phyloP scores from a whole-genome alignment of 1,139 yeast genomes.

The Kodamaea derodonti region DNA sequence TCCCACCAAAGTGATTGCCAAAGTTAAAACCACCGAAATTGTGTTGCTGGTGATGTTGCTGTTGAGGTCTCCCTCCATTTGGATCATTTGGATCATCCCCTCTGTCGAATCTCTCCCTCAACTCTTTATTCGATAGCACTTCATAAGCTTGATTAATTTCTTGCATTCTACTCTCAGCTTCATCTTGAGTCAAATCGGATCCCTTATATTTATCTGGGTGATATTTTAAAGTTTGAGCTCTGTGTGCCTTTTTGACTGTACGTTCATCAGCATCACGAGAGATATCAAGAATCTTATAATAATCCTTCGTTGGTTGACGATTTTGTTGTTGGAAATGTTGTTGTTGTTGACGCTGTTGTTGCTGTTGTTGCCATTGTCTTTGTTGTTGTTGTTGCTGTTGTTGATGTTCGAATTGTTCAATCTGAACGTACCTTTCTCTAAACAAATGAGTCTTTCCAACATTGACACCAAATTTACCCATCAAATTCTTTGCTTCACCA shows the following conservation, averaged over 20 bases:
- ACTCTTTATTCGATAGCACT: constrained; percentile 64
- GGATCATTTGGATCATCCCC: constrained; percentile 57
- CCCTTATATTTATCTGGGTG: constrained; percentile 89
- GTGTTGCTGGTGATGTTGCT: constrained; percentile 8
- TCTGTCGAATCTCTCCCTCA: constrained; percentile 61
- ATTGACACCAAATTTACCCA: constrained; percentile 28
- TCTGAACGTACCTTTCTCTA: constrained; percentile 23
- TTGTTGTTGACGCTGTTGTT: constrained; percentile 42
- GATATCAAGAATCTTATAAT: constrained; percentile 75
- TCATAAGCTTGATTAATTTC: constrained; percentile 93
- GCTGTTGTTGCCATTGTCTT: constrained; percentile 36
- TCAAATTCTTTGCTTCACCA: constrained; percentile 36
- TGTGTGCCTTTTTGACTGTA: constrained; percentile 77
- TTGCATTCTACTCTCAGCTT: constrained; percentile 82
- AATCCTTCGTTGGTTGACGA: constrained; percentile 58
- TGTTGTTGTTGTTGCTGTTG: constrained; percentile 52
- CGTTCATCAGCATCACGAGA: constrained; percentile 63
- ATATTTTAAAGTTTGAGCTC: constrained; percentile 70
- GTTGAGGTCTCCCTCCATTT: constrained; percentile 6
- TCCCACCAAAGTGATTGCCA: constrained; percentile 7
- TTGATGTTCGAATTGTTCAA: constrained; percentile 37
- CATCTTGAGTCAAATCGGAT: constrained; percentile 62
- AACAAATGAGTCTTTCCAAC: constrained; percentile 40
- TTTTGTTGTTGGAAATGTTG: constrained; percentile 32
- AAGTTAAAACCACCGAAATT: constrained; percentile 8